Base-by-base conservation (phyloP, 2,329 filamentous ascomycete genomes). In the Colletotrichum sansevieriae region DNA sequence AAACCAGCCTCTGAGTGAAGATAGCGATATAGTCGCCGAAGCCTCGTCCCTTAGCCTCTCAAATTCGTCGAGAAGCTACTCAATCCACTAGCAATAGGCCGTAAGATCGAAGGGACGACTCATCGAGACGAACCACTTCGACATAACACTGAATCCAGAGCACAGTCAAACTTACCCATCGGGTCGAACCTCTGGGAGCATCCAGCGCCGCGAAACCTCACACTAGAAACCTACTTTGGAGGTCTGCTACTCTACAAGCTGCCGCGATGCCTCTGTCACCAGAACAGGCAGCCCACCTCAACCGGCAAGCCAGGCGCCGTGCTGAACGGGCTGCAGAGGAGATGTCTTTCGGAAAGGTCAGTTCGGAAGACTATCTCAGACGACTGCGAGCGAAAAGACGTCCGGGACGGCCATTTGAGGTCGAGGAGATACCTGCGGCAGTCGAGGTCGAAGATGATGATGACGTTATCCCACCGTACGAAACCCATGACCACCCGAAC, bases 311-410 rank as follows among this genome's bases (percentile, higher is more conserved):
- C 12, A 52, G 41, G 41, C 66, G 66, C 18, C 43, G 66, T 11
- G 66, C 66, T 56, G 66, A 69, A 39, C 55, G 66, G 18, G 66
- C 66, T 41, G 66, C 66, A 3, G 62, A 56, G 39, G 63, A 65
- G n/a, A 65, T 69, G 62, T 60, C 62, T 4, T 69, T 66, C 12
- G 47, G 56, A 18, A 33, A 56, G 11, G 62, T 69, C 43, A 65
- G 35, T 43, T 69, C 66, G 8, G 66, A 69, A 20, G 66, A 69
- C 1, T 69, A 69, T 5, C 49, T 69, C 29, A 65, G 37, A 35
- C 33, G 35, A 29, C 35, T 69, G 11, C 47, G 66, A 6, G 55
- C 66, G 33, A 69, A 60, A 37, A 47, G 66, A 9, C 66, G 66
- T 7, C 66, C 66, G 5, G 43, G 52, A 15, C 54, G 62, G 35